Evolutionary conservation across 2,329 filamentous ascomycete genomes (phyloP), one percentile per base, ranked within the genome.

Genomic region (Pleurostoma richardsiae): DNA sequence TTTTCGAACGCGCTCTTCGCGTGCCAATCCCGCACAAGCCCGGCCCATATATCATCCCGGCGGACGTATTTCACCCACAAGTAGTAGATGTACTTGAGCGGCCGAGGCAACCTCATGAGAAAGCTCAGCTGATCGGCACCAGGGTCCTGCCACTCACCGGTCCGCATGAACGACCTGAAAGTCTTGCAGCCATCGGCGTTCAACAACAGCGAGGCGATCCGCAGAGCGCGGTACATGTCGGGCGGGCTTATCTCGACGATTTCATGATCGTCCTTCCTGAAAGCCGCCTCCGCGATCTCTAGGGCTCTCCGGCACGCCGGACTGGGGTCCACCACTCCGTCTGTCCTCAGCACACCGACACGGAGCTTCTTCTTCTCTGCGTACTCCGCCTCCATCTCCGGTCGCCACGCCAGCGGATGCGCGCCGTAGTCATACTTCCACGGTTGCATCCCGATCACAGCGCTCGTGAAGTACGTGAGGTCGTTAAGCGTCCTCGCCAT

Each of bases 391-490:
- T 82, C 79, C 1, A 83, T 57, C 0, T 85, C 74, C 3, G 73
- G 62, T 48, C 86, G 74, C 91, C 91, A 96, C 3, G 79, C 73
- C n/a, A 96, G 74, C 0, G 90, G 90, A 59, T 95, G 90, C 1
- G 92, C 88, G 1, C 82, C 85, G 56, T 89, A 84, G 61, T 96
- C 91, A 59, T 95, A 95, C 49, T 79, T 85, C 91, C 91, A 96
- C 0, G 90, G 89, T 66, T 88, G 73, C 83, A 94, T 92, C 43
- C 80, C 70, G 46, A 96, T 79, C 46, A 96, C 71, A 6, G 82
- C 79, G 44, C 83, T 82, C 4, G 88, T 88, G 64, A 96, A 96
- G 68, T 95, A 96, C 1, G 77, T 78, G 50, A 96, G 70, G 60
- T 96, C 91, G 52, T 83, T 79, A 49, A 96, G 68, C 0, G 90